A percentile compares a stretch with the other conserved stretches of the same genome.
phyloP scores from a whole-genome alignment of 129 eudicot genomes.

The sunflower (Helianthus annuus) region HanXRQr2.0-SUNRISE NC_035441.2:180590767-180591266 shows the following conservation, averaged over 20 bases:
- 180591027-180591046: background rate
- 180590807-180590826: slow-evolving; percentile 33
- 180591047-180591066: no score
- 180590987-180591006: slow-evolving; percentile 28
- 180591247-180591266: no score
- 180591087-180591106: no score
- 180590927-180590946: slow-evolving; percentile 28
- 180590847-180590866: slow-evolving; percentile 30
- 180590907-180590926: slow-evolving; percentile 34
- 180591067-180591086: no score
- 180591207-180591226: no score
- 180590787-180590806: slow-evolving; percentile 25
- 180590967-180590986: slow-evolving; percentile 35
- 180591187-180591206: no score
- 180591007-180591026: background rate
- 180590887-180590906: slow-evolving; percentile 31
- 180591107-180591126: no score
- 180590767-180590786: slow-evolving; percentile 19
- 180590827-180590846: slow-evolving; percentile 23
- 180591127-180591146: no score
- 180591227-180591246: no score
- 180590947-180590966: slow-evolving; percentile 35
- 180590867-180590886: slow-evolving; percentile 33
- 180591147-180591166: no score
- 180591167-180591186: no score